phyloP scores from a whole-genome alignment of 345 rosid genomes.

The Populus simonii region DNA sequence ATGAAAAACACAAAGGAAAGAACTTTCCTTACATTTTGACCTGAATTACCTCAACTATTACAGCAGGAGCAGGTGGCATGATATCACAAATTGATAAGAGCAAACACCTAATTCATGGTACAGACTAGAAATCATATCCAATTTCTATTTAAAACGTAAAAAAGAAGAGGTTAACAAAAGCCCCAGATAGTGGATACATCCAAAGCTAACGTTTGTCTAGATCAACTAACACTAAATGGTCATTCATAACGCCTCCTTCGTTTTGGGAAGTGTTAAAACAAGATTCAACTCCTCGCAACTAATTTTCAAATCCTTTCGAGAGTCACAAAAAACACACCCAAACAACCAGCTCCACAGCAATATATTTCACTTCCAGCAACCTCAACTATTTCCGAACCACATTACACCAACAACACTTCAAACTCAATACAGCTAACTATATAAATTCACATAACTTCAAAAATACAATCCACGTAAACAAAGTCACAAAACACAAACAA shows the following conservation, averaged over 20 bases:
- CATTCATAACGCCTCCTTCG: background rate
- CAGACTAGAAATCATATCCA: background rate
- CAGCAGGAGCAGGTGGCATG: background rate
- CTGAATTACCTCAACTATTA: background rate
- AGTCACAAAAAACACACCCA: background rate
- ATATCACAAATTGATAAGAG: background rate
- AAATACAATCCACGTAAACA: background rate
- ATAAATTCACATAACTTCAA: background rate
- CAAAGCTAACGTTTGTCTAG: background rate
- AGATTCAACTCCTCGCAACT: background rate
- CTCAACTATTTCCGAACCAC: background rate
- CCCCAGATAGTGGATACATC: background rate
- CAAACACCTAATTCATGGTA: background rate
- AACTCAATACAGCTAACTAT: background rate
- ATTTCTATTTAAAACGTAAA: background rate
- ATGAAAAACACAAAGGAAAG: background rate
- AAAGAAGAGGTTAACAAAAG: background rate
- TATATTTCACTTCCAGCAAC: background rate
- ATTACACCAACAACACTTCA: background rate
- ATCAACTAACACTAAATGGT: background rate
- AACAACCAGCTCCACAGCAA: background rate
- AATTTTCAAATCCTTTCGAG: background rate
- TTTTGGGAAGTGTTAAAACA: background rate
- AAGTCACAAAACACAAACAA: background rate
- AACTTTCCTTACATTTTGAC: background rate